phyloP scores from a whole-genome alignment of 345 rosid species.

The Eutrema yunnanense region DNA sequence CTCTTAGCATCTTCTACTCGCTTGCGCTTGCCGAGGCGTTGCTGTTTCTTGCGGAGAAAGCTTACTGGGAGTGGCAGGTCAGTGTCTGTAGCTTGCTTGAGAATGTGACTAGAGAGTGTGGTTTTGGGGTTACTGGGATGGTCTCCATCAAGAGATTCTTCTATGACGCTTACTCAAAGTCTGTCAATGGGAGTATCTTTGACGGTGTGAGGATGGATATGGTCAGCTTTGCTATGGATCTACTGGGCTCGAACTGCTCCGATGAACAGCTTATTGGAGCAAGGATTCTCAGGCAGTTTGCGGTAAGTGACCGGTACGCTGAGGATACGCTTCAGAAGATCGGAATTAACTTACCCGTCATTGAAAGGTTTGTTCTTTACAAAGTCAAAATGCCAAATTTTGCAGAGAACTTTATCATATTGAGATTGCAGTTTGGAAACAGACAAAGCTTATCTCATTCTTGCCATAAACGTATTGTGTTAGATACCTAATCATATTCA shows the following conservation, averaged over 20 bases:
- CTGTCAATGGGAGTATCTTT: constrained; percentile 75
- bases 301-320: constrained; percentile 38
- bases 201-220: constrained; percentile 90
- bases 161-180: constrained; percentile 81
- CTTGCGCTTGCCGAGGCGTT: constrained; percentile 81
- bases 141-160: constrained; percentile 67
- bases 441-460: background rate
- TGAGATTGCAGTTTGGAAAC: background rate
- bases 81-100: constrained; percentile 54
- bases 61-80: constrained; percentile 78
- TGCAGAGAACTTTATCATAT: background rate
- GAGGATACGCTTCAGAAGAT: constrained; percentile 81
- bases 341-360: constrained; percentile 51
- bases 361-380: constrained; percentile 36
- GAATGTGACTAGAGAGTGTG: constrained; percentile 63
- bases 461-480: too few species aligned
- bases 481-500: too few species aligned
- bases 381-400: background rate
- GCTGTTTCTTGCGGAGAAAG: constrained; percentile 75
- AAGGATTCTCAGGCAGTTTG: constrained; percentile 57
- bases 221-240: constrained; percentile 69
- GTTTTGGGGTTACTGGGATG: constrained; percentile 55
- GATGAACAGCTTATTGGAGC: constrained; percentile 81
- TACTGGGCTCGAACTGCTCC: constrained; percentile 55
- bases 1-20: constrained; percentile 71